Evolutionary conservation across 2,329 filamentous ascomycete species (phyloP).

Genomic region (Raffaelea deltoideospora): DNA sequence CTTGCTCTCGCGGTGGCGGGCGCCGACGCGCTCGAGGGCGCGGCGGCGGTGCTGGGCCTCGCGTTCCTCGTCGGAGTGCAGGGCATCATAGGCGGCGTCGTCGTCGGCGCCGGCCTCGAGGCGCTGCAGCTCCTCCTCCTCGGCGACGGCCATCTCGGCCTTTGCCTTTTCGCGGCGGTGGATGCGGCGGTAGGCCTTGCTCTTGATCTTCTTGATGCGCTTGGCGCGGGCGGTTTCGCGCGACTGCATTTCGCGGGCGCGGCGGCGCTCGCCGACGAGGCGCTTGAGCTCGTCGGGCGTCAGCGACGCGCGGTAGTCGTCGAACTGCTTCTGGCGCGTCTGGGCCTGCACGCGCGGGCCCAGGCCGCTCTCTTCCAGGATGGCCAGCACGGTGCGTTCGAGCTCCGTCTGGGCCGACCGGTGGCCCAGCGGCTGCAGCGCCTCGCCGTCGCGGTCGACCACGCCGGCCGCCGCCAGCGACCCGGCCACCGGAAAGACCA

Average conservation of each 20-base stretch:
- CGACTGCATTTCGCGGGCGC: slow-evolving; percentile 71
- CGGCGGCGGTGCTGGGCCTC: slow-evolving; percentile 55
- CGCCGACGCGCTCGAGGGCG: slow-evolving; percentile 73
- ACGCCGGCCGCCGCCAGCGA: slow-evolving; percentile 47
- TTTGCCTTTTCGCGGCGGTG: slow-evolving; percentile 60
- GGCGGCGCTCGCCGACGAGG: slow-evolving; percentile 58
- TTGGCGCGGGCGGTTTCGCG: slow-evolving; percentile 78
- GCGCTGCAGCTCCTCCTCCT: slow-evolving; percentile 35
- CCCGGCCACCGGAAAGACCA: slow-evolving; percentile 73
- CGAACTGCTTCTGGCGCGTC: slow-evolving; percentile 24
- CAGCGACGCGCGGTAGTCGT: slow-evolving; percentile 23
- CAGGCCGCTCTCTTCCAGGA: slow-evolving; percentile 80
- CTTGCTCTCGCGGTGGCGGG: slow-evolving; percentile 74
- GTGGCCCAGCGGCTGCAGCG: slow-evolving; percentile 48
- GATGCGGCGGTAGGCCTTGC: slow-evolving; percentile 82
- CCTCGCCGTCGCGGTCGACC: slow-evolving; percentile 30
- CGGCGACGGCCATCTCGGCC: slow-evolving; percentile 34
- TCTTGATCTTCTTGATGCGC: slow-evolving; percentile 98
- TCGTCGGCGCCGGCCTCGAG: slow-evolving; percentile 49
- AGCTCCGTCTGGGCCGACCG: slow-evolving; percentile 61
- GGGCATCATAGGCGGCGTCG: too few relatives aligned
- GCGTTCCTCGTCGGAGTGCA: slow-evolving; percentile 52
- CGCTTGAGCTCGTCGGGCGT: slow-evolving; percentile 54
- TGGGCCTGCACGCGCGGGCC: slow-evolving; percentile 24
- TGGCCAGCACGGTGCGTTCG: slow-evolving; percentile 72